Percentiles rank a stretch among this genome's conserved stretches.
phyloP scores from a whole-genome alignment of 352 stramenopile genomes.

The Phytopythium delawarense region DNA sequence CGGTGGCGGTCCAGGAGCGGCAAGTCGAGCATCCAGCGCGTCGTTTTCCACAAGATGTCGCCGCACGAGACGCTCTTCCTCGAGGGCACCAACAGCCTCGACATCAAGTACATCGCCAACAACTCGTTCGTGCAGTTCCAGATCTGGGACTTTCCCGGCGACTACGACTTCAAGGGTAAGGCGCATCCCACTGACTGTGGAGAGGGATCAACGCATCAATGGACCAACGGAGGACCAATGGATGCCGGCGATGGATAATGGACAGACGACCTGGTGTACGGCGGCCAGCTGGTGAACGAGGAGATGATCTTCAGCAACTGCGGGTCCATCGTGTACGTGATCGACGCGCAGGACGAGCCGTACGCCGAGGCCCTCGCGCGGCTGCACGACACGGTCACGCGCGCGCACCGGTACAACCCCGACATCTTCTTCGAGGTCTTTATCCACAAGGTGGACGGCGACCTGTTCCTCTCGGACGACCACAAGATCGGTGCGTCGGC shows the following conservation, averaged over 20 bases:
- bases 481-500: slow-evolving; percentile 91
- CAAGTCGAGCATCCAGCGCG: slow-evolving; percentile 91
- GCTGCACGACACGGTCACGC: slow-evolving; percentile 86
- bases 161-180: slow-evolving; percentile 88
- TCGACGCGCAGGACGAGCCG: slow-evolving; percentile 96
- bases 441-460: slow-evolving; percentile 99
- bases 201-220: too few relatives aligned
- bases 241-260: neutral
- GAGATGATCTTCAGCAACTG: slow-evolving; percentile 91
- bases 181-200: neutral
- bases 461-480: slow-evolving; percentile 98
- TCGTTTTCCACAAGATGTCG: slow-evolving; percentile 99
- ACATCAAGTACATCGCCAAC: slow-evolving; percentile 97
- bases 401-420: slow-evolving; percentile 91
- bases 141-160: slow-evolving; percentile 98
- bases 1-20: slow-evolving; percentile 43
- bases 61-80: slow-evolving; percentile 98
- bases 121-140: slow-evolving; percentile 98
- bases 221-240: too few relatives aligned
- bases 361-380: slow-evolving; percentile 84
- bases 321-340: slow-evolving; percentile 95
- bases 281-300: slow-evolving; percentile 85
- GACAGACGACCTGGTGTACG: slow-evolving; percentile 85
- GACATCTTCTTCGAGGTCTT: slow-evolving; percentile 98
- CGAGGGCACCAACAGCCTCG: slow-evolving; percentile 81